phyloP scores from a whole-genome alignment of 768 basidiomycete species.

The Grammothele lineata region DNA sequence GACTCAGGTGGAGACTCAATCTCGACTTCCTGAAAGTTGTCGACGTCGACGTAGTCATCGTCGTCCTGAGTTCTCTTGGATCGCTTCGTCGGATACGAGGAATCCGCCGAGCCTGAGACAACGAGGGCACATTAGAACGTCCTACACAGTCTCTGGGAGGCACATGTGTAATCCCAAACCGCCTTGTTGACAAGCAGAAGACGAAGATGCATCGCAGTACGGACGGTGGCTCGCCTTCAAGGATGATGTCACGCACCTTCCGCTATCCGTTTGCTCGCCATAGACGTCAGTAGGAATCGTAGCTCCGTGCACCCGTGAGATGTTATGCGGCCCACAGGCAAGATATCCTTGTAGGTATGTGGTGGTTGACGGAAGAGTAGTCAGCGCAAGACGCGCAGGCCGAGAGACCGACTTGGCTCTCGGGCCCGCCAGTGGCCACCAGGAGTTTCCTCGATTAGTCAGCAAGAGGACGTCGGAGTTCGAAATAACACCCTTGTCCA shows the following conservation, averaged over 20 bases:
- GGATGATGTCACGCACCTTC: conserved; percentile 28
- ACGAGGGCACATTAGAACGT: background rate
- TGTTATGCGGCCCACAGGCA: too few species aligned
- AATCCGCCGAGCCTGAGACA: conserved; percentile 17
- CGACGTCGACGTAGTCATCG: conserved; percentile 55
- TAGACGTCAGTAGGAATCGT: background rate
- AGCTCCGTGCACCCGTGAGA: too few species aligned
- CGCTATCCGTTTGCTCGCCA: conserved; percentile 24
- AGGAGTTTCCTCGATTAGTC: too few species aligned
- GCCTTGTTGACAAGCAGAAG: too few species aligned
- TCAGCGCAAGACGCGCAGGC: too few species aligned
- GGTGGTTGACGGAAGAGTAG: too few species aligned
- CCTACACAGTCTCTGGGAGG: too few species aligned
- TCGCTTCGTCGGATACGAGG: conserved; percentile 33
- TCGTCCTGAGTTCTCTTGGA: conserved; percentile 42
- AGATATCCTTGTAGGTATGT: too few species aligned
- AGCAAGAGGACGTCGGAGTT: conserved; percentile 19
- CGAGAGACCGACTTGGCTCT: too few species aligned
- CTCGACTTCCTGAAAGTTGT: conserved; percentile 42
- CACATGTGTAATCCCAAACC: too few species aligned
- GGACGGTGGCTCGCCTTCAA: too few species aligned
- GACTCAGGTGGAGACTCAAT: conserved; percentile 25
- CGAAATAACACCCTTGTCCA: conserved; percentile 9
- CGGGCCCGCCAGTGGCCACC: too few species aligned
- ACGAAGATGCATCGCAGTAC: background rate